Conservation (phyloP, 176 grass and related monocot genomes). For the Juncus inflexus region DNA sequence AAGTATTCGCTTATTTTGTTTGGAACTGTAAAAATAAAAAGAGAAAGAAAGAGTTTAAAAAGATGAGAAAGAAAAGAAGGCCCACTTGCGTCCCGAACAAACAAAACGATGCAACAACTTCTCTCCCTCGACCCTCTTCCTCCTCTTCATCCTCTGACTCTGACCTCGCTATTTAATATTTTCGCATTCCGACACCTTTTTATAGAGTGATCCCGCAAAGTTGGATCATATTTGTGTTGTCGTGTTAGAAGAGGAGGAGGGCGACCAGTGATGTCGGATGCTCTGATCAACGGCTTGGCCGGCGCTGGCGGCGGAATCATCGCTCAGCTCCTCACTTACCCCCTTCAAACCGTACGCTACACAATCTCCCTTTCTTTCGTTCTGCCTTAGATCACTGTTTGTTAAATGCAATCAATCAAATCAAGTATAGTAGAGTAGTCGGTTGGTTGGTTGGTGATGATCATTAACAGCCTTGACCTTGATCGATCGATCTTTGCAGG, state of each 20-base stretch:
- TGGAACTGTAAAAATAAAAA: no score
- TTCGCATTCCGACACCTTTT: not conserved
- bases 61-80: no score
- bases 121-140: not conserved
- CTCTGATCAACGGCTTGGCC: constrained; percentile 85
- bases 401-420: not conserved
- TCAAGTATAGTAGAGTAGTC: not conserved
- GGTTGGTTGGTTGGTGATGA: not conserved
- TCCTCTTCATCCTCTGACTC: not conserved
- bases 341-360: constrained; percentile 68
- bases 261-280: constrained; percentile 58
- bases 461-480: no score
- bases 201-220: not conserved
- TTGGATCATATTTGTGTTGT: not conserved
- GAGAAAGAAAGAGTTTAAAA: no score
- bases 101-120: not conserved
- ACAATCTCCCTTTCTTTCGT: not conserved
- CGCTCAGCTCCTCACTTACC: constrained; percentile 81
- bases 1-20: no score
- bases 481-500: constrained; percentile 34
- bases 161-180: not conserved
- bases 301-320: constrained; percentile 88
- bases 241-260: not conserved
- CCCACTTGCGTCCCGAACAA: no score
- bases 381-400: not conserved